Evolutionary conservation across 2,329 filamentous ascomycete species (phyloP).

Genomic region (Cercospora beticola): DNA sequence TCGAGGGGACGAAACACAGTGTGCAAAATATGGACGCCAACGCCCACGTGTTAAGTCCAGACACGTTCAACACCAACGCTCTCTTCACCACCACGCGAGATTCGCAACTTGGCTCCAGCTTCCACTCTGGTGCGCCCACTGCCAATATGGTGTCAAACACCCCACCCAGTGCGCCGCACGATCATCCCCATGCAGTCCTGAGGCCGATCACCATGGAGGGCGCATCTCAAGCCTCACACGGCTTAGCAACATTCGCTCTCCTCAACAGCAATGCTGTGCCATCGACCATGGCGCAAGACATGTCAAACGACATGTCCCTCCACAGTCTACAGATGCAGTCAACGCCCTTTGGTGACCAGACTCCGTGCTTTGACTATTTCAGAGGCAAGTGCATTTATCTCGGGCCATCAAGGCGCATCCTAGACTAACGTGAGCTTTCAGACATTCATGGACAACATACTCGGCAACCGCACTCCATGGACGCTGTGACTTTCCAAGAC

Average conservation of each 20-base stretch:
- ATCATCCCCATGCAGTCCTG: neutral
- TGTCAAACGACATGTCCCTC: neutral
- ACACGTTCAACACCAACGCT: neutral
- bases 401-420: neutral
- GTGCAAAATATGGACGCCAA: neutral
- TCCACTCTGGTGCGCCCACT: neutral
- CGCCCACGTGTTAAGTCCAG: neutral
- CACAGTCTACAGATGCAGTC: slow-evolving; percentile 2
- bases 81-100: neutral
- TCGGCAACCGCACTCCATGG: neutral
- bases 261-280: neutral
- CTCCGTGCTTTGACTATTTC: slow-evolving; percentile 6
- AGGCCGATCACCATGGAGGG: neutral
- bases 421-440: neutral
- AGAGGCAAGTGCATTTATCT: neutral
- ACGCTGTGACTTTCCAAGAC: neutral
- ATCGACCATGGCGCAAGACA: neutral
- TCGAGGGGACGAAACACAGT: slow-evolving; percentile 2
- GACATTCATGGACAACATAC: neutral
- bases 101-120: neutral
- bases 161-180: neutral
- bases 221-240: neutral
- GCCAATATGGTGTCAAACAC: neutral
- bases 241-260: neutral
- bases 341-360: neutral